Evolutionary conservation across 176 grass and related monocot genomes (phyloP), one percentile per base, ranked within the genome.

Genomic region (bread wheat (Triticum aestivum)): DNA sequence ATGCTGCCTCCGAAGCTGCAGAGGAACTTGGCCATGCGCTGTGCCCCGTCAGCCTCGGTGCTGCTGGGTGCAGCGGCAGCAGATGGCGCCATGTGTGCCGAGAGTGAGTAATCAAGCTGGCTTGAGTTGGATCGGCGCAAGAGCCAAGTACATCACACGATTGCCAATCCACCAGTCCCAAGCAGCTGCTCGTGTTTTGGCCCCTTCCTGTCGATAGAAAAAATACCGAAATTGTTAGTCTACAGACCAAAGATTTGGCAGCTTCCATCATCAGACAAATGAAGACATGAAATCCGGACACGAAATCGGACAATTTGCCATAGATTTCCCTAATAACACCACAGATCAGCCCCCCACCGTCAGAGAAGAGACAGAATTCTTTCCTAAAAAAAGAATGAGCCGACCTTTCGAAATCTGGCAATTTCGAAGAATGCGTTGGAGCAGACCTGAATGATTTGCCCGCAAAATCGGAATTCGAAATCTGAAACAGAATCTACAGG

Each of bases 1-100:
- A 99, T 88, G n/a, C 87, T 91, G 20, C 97, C 97, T 9, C 94
- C 97, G 68, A 96, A 99, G 85, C 97, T 99, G 85, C 87, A 91
- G 9, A 99, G 92, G 82, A 99, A 96, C 87, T 99, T 99, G 78
- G 87, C 92, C 90, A 91, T 93, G 51, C 86, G 89, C 9, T 70
- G 84, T 21, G 78, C 73, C 39, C 88, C 88, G 78, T 91, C 90
- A 6, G 67, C 33, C 29, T 90, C 87, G 17, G 73, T 62, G 65
- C 66, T 45, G 5, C 66, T 38, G 6, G 91, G 34, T 6, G 44
- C 2, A 11, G 78, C 76, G 3, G 77, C 73, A 32, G 52, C 75
- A 20, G 80, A 14, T 6, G 86, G 86, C 6, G 51, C 77, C 89
- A 91, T 91, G 79, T 2, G 65, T 37, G 13, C 5, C 0, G 33